Conservation (phyloP, 768 basidiomycete species). For the Amylocystis lapponica region DNA sequence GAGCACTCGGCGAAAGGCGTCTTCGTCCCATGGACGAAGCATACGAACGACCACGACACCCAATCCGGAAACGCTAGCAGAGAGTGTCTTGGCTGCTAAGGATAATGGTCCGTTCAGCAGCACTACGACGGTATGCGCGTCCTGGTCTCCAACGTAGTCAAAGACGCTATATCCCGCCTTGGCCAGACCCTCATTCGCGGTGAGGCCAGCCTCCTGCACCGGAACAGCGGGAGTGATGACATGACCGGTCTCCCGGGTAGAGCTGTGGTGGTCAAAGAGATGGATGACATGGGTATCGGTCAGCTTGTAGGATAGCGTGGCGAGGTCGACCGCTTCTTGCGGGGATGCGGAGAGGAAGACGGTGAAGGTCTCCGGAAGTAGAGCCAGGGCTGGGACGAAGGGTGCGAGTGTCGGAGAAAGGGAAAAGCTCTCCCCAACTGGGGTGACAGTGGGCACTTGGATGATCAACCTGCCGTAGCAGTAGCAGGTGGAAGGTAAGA, state of each 20-base stretch:
- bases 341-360: constrained; percentile 82
- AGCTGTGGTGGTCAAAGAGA: constrained; percentile 83
- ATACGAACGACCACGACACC: constrained; percentile 72
- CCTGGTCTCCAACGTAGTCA: constrained; percentile 62
- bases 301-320: constrained; percentile 69
- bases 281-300: constrained; percentile 71
- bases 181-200: constrained; percentile 44
- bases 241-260: constrained; percentile 70
- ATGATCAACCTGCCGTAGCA: constrained; percentile 64
- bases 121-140: constrained; percentile 63
- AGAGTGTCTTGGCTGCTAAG: constrained; percentile 50
- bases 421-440: constrained; percentile 57
- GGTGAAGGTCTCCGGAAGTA: constrained; percentile 60
- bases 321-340: constrained; percentile 75
- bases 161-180: constrained; percentile 69
- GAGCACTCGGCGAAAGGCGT: constrained; percentile 51
- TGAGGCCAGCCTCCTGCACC: constrained; percentile 23
- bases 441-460: constrained; percentile 74
- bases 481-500: constrained; percentile 61
- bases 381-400: constrained; percentile 50
- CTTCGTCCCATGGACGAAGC: constrained; percentile 78
- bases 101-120: constrained; percentile 74
- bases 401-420: constrained; percentile 75
- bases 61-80: constrained; percentile 39
- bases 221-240: constrained; percentile 36